Conservation (phyloP, 805 yeast genomes). For the Suhomyces kilbournensis region DNA sequence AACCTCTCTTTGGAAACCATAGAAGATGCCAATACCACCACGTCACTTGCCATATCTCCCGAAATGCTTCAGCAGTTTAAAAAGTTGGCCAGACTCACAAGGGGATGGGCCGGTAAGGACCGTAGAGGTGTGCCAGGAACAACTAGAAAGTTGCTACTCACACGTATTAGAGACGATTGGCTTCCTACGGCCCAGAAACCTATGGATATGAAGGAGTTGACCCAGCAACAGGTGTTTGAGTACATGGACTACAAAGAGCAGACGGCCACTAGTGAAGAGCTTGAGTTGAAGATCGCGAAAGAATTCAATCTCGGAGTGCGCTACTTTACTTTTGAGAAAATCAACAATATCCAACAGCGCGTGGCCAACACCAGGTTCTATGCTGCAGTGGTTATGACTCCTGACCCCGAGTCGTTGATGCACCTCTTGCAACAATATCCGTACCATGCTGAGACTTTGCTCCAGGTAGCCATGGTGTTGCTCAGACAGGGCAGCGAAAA, state of each 20-base stretch:
- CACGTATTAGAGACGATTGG: slow-evolving; percentile 79
- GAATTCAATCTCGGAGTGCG: slow-evolving; percentile 43
- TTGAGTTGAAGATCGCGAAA: slow-evolving; percentile 30
- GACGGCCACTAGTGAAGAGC: slow-evolving; percentile 21
- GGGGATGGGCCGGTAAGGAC: slow-evolving; percentile 86
- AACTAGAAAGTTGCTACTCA: slow-evolving; percentile 59
- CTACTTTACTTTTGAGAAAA: slow-evolving; percentile 56
- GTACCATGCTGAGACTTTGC: slow-evolving; percentile 72
- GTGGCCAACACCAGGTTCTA: slow-evolving; percentile 52
- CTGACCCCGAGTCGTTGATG: slow-evolving; percentile 74
- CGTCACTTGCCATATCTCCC: slow-evolving; percentile 66
- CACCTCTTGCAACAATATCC: slow-evolving; percentile 58
- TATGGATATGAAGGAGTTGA: slow-evolving; percentile 56
- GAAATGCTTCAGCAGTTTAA: slow-evolving; percentile 65
- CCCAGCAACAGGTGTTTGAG: slow-evolving; percentile 34
- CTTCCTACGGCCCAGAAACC: slow-evolving; percentile 66
- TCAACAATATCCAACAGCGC: slow-evolving; percentile 24
- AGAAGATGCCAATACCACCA: slow-evolving; percentile 73
- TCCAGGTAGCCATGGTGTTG: slow-evolving; percentile 73
- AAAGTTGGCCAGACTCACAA: slow-evolving; percentile 51
- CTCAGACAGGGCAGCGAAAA: slow-evolving; percentile 72
- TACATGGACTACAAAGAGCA: slow-evolving; percentile 35
- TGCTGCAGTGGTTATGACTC: slow-evolving; percentile 64
- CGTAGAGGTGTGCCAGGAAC: slow-evolving; percentile 73
- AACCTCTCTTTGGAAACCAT: slow-evolving; percentile 63